Conservation (phyloP, 352 stramenopile species). For the Pythium sp. region DNA sequence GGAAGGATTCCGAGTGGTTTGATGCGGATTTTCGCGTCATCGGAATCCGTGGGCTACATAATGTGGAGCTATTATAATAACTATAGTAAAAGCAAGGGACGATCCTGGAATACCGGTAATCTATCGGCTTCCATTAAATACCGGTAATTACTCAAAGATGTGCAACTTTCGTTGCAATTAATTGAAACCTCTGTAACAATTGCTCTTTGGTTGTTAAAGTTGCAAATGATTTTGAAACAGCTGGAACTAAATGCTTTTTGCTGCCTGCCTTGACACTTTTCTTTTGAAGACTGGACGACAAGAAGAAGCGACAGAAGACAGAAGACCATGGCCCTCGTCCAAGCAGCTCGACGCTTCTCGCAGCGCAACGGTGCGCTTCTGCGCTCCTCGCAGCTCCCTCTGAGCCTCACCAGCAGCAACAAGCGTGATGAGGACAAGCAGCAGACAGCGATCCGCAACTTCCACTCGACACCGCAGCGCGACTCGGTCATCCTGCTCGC, state of each 20-base stretch:
- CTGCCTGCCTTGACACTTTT: not conserved
- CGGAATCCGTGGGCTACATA: no score
- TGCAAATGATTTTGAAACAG: no score
- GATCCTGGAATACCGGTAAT: no score
- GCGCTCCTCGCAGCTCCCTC: constrained; percentile 6
- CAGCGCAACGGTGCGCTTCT: constrained; percentile 12
- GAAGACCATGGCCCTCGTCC: constrained; percentile 15
- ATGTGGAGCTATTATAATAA: no score
- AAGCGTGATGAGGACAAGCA: constrained; percentile 5
- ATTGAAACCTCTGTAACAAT: no score
- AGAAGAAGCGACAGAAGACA: not conserved
- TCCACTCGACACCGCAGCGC: constrained; percentile 66
- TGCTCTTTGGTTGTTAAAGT: no score
- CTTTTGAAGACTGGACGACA: constrained; percentile 7
- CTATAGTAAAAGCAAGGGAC: no score
- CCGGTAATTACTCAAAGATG: no score
- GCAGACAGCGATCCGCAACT: constrained; percentile 31
- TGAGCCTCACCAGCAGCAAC: not conserved
- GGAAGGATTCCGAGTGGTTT: no score
- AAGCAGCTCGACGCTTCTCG: constrained; percentile 6
- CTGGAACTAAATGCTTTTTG: not conserved
- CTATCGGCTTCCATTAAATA: no score
- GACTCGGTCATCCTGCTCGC: constrained; percentile 61
- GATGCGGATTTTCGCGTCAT: no score
- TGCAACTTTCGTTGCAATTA: no score